These are phyloP conservation scores for Curvularia sp. DNA, from an alignment of 2,329 filamentous ascomycete genomes.

Conservation along the genomic window DNA sequence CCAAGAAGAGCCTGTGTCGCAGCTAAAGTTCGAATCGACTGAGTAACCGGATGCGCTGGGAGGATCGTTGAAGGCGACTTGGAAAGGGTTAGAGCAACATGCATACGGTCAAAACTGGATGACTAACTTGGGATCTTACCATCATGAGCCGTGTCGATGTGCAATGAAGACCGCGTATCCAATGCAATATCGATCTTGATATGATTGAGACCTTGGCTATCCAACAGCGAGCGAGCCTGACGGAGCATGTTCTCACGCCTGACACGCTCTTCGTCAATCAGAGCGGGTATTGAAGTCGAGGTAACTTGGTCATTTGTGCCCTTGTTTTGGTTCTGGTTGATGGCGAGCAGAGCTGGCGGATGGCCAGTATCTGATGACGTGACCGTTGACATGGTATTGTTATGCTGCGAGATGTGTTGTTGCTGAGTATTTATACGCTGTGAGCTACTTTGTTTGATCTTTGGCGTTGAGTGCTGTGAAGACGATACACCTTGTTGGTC, in stretches of 20 bases:
- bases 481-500: constrained; percentile 13
- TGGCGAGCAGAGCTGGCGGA: constrained; percentile 12
- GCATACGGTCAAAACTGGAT: constrained; percentile 30
- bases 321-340: constrained; percentile 2
- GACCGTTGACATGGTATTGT: constrained; percentile 37
- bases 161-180: constrained; percentile 27
- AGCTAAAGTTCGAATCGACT: constrained; percentile 7
- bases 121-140: constrained; percentile 38
- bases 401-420: constrained; percentile 25
- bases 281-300: constrained; percentile 33
- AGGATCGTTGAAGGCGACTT: constrained; percentile 19
- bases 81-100: constrained; percentile 22
- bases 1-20: constrained; percentile 17
- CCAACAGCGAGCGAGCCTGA: constrained; percentile 19
- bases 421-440: constrained; percentile 27
- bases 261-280: constrained; percentile 11
- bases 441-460: constrained; percentile 21
- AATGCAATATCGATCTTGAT: constrained; percentile 36
- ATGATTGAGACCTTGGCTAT: constrained; percentile 22
- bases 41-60: constrained; percentile 3
- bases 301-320: constrained; percentile 17
- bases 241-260: constrained; percentile 2
- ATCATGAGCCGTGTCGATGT: constrained; percentile 33
- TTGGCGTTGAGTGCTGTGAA: constrained; percentile 18
- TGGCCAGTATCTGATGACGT: constrained; percentile 23